These are phyloP conservation scores for Pseudisothecium myosuroides DNA, from an alignment of 225 moss, liverwort and hornwort species.

Conservation along the genomic window DNA sequence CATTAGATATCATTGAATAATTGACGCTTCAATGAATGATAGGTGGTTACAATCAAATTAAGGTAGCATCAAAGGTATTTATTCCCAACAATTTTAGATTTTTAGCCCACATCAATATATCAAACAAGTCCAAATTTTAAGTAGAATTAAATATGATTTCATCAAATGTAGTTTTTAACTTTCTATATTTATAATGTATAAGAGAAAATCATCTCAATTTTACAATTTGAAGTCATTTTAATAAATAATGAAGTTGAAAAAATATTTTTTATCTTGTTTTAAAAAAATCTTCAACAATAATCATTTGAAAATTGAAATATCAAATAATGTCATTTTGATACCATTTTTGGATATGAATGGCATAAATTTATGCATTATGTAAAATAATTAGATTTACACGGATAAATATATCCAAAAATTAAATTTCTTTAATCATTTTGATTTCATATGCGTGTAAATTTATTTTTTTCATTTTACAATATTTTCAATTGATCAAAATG, in stretches of 20 bases:
- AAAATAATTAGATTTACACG: not conserved
- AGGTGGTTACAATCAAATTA: not conserved
- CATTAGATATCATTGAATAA: not conserved
- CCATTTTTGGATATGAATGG: not conserved
- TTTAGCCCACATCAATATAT: not conserved
- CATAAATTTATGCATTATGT: not conserved
- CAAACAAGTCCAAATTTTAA: not conserved
- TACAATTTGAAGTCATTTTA: not conserved
- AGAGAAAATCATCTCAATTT: not conserved
- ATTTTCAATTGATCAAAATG: not conserved
- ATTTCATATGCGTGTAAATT: not conserved
- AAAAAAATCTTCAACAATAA: not conserved
- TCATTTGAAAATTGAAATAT: not conserved
- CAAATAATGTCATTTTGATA: not conserved
- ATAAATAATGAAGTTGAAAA: not conserved
- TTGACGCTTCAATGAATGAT: not conserved
- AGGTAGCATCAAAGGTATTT: not conserved
- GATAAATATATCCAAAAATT: not conserved
- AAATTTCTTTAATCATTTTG: not conserved
- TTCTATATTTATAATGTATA: not conserved
- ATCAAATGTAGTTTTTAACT: not conserved
- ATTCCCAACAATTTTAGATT: not conserved
- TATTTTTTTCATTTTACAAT: not conserved
- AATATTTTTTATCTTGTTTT: not conserved
- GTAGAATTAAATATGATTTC: not conserved